Base-by-base conservation (phyloP, 2,329 filamentous ascomycete species). In the Lizonia empirigonia region DNA sequence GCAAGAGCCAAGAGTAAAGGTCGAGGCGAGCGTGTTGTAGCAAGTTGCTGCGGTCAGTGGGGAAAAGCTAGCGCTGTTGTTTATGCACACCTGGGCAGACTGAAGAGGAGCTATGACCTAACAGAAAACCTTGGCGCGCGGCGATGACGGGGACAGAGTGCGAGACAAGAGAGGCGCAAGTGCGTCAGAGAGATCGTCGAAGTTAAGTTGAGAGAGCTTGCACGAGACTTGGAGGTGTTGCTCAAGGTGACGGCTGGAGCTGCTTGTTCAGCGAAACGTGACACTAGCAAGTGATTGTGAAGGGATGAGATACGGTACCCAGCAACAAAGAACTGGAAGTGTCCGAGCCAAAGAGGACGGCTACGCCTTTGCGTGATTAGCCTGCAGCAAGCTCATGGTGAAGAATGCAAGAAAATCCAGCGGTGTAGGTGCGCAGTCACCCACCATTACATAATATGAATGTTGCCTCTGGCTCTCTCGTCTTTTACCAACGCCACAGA, bases 21-120 rank as follows among this genome's bases (percentile, higher is more conserved):
- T 24, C n/a, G 32, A 40, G 24, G 40, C 23, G 6, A n/a, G 12
- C 3, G 24, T 32, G 12, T 39, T 9, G 16, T 23, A 10, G 18
- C 23, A 36, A 26, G 23, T 35, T 6, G 16, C 15, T 12, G 13
- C 34, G n/a, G 22, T 24, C n/a, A 38, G 42, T 37, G 37, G 16
- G 38, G 15, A 35, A 32, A 13, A 22, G 23, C n/a, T 23, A 23
- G 36, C 18, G 35, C 13, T 40, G 36, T 41, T 26, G 34, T 37
- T 52, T 42, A 34, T 47, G 30, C 47, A 46, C 12, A 13, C 26
- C 5, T 4, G 4, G 27, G n/a, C 30, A 32, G 19, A 12, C 24
- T 9, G 39, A 7, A 8, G 15, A 20, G 12, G 40, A 40, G 47
- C 40, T 50, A 34, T 35, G 40, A 44, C 40, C 37, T 8, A 19